phyloP scores from a whole-genome alignment of 2,329 filamentous ascomycete species.

The Sporothrix luriei region DNA sequence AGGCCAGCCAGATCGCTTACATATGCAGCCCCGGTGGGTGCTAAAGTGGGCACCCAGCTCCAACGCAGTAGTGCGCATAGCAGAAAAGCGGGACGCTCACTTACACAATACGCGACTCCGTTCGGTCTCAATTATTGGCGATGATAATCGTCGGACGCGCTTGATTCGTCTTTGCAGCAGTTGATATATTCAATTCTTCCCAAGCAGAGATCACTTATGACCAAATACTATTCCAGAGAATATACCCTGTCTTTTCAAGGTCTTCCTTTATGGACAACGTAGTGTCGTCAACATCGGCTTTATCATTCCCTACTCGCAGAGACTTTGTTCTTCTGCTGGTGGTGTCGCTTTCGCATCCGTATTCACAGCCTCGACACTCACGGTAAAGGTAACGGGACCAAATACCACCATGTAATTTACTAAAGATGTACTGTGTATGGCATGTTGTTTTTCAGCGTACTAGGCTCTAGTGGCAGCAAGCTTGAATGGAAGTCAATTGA shows the following conservation, averaged over 20 bases:
- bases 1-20: slow-evolving; percentile 6
- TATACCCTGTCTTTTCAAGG: too few relatives aligned
- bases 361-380: background rate
- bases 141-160: too few relatives aligned
- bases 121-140: too few relatives aligned
- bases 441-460: background rate
- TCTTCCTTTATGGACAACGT: too few relatives aligned
- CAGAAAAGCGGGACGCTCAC: slow-evolving; percentile 7
- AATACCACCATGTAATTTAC: background rate
- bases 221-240: too few relatives aligned
- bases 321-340: background rate
- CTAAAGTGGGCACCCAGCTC: background rate
- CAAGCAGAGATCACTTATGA: too few relatives aligned
- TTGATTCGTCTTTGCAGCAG: too few relatives aligned
- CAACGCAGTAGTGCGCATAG: background rate
- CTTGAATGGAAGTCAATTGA: background rate
- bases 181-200: too few relatives aligned
- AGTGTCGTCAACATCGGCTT: too few relatives aligned
- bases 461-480: background rate
- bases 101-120: background rate
- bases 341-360: slow-evolving; percentile 11
- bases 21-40: slow-evolving; percentile 9
- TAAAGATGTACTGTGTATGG: too few relatives aligned
- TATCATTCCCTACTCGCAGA: too few relatives aligned
- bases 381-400: background rate